These are phyloP conservation scores for Aspergillus sp. DNA, from an alignment of 2,329 filamentous ascomycete genomes.

Conservation along the genomic window DNA sequence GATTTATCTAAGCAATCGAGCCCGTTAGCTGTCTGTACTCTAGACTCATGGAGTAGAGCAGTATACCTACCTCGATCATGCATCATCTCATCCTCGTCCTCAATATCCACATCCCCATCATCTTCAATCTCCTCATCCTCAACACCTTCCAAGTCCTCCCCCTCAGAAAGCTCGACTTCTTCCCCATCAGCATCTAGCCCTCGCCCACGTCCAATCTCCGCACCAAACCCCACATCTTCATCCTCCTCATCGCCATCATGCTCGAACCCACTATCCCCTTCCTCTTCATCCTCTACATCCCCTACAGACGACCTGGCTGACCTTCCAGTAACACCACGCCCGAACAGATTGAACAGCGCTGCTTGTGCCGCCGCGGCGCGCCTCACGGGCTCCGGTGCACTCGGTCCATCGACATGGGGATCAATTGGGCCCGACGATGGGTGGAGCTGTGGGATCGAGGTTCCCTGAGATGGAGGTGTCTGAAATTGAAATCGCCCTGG, in stretches of 20 bases:
- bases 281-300: conserved; percentile 23
- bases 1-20: conserved; percentile 36
- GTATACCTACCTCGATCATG: conserved; percentile 37
- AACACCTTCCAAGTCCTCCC: conserved; percentile 25
- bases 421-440: conserved; percentile 34
- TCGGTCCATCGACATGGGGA: conserved; percentile 2
- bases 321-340: conserved; percentile 18
- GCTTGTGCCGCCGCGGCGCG: conserved; percentile 28
- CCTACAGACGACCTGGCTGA: conserved; percentile 9
- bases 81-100: conserved; percentile 40
- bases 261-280: conserved; percentile 24
- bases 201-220: conserved; percentile 13
- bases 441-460: conserved; percentile 33
- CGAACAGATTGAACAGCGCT: conserved; percentile 29
- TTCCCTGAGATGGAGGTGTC: conserved; percentile 36
- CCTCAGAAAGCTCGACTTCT: conserved; percentile 26
- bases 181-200: conserved; percentile 24
- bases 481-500: conserved; percentile 33
- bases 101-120: conserved; percentile 29
- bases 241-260: conserved; percentile 27
- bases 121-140: conserved; percentile 20
- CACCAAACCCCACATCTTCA: conserved; percentile 22
- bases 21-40: background rate
- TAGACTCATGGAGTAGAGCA: background rate
- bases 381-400: conserved; percentile 14